Conservation (phyloP, 2,329 filamentous ascomycete species). For the Helicocarpus griseus region DNA sequence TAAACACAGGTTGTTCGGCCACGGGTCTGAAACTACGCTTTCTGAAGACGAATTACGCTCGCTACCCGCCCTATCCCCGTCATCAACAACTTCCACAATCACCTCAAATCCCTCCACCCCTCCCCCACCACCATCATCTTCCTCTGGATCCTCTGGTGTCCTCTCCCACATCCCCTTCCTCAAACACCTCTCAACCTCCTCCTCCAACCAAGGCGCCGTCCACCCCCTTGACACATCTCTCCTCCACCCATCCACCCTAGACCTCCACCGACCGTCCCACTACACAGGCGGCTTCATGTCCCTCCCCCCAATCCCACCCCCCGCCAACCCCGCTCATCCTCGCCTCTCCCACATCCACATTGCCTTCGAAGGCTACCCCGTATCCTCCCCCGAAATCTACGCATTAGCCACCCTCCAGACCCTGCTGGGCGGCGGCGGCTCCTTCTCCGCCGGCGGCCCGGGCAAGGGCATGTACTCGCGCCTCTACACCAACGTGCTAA, state of each 20-base stretch:
- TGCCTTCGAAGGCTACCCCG: conserved; percentile 88
- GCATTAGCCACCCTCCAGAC: conserved; percentile 92
- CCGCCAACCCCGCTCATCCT: conserved; percentile 65
- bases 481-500: conserved; percentile 93
- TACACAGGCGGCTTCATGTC: conserved; percentile 93
- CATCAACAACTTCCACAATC: conserved; percentile 28
- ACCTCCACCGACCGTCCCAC: conserved; percentile 58
- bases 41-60: conserved; percentile 25
- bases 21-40: conserved; percentile 47
- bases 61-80: conserved; percentile 25
- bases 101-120: conserved; percentile 18
- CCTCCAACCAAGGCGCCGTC: conserved; percentile 49
- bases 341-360: conserved; percentile 88
- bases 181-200: conserved; percentile 75
- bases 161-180: conserved; percentile 81
- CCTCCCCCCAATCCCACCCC: conserved; percentile 69
- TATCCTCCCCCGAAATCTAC: conserved; percentile 87
- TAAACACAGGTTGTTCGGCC: conserved; percentile 42
- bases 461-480: conserved; percentile 99
- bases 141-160: conserved; percentile 47
- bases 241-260: conserved; percentile 37
- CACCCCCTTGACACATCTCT: conserved; percentile 41
- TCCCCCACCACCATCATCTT: conserved; percentile 20
- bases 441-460: conserved; percentile 90
- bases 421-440: conserved; percentile 88